Conservation (phyloP, 495 filamentous ascomycete species). For the Hypomontagnella submonticulosa region DNA sequence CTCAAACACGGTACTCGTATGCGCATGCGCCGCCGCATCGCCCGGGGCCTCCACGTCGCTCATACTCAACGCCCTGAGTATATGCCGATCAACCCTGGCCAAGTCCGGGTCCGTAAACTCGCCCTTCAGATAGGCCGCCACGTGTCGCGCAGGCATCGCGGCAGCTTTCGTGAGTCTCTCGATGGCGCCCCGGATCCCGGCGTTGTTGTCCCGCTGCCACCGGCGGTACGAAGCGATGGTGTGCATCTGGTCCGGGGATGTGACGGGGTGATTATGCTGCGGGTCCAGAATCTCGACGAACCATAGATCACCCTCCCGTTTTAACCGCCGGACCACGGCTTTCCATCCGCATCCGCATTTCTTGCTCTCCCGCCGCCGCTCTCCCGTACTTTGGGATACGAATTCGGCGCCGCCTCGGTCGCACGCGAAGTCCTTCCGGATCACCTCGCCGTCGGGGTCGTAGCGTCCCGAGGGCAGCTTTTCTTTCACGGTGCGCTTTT, state of each 20-base stretch:
- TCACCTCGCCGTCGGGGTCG: conserved; percentile 43
- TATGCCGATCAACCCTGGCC: conserved; percentile 43
- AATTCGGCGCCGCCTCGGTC: conserved; percentile 47
- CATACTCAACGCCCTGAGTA: conserved; percentile 44
- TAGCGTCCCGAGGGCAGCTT: conserved; percentile 47
- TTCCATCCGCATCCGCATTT: conserved; percentile 48
- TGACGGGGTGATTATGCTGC: conserved; percentile 45
- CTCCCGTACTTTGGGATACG: conserved; percentile 44
- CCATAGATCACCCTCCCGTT: conserved; percentile 46
- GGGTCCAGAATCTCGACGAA: conserved; percentile 44
- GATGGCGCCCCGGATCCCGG: conserved; percentile 43
- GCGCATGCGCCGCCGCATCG: conserved; percentile 13
- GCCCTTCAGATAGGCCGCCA: conserved; percentile 43
- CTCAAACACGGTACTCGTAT: conserved; percentile 34
- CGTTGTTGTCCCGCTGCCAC: conserved; percentile 48
- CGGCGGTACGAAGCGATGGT: conserved; percentile 46
- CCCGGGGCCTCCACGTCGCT: conserved; percentile 34
- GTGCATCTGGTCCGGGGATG: conserved; percentile 44
- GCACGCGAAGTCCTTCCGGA: conserved; percentile 47
- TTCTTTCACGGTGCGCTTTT: conserved; percentile 48
- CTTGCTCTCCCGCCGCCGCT: conserved; percentile 44
- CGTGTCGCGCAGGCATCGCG: conserved; percentile 43
- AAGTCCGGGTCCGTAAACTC: conserved; percentile 38
- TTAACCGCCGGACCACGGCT: conserved; percentile 41
- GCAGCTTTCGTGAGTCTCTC: conserved; percentile 37